Evolutionary conservation across 2,329 filamentous ascomycete species (phyloP).

Genomic region (Cladosporium cucumerinum): DNA sequence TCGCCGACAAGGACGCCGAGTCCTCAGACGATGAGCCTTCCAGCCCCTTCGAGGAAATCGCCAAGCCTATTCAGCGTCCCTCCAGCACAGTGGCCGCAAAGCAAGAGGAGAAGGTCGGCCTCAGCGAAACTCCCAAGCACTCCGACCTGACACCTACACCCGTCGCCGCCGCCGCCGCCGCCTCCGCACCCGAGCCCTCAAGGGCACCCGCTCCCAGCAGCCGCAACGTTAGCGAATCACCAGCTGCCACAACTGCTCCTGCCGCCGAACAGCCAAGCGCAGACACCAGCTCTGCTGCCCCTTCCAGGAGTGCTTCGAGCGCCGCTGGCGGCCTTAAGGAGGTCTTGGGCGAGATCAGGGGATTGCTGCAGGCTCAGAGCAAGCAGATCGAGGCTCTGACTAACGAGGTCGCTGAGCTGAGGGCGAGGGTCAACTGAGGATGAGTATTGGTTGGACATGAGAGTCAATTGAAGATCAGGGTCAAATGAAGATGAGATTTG

Average conservation of each 20-base stretch:
- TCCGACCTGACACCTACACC: slow-evolving; percentile 16
- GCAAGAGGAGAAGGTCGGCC: slow-evolving; percentile 40
- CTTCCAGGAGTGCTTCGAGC: slow-evolving; percentile 37
- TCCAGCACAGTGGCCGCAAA: slow-evolving; percentile 31
- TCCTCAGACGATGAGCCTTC: slow-evolving; percentile 60
- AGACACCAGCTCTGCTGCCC: slow-evolving; percentile 31
- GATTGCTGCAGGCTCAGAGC: slow-evolving; percentile 71
- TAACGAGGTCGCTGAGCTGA: slow-evolving; percentile 76
- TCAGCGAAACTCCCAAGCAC: slow-evolving; percentile 32
- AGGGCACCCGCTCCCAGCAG: slow-evolving; percentile 1
- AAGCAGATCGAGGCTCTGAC: slow-evolving; percentile 74
- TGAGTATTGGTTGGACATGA: not conserved
- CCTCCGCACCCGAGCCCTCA: slow-evolving; percentile 28
- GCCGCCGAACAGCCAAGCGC: slow-evolving; percentile 7
- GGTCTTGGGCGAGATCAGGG: slow-evolving; percentile 72
- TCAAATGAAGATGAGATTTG: not conserved
- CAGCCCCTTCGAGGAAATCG: slow-evolving; percentile 83
- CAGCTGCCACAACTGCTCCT: not conserved
- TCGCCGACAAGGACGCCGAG: slow-evolving; percentile 66
- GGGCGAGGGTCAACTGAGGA: slow-evolving; percentile 51
- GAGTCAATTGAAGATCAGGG: not conserved
- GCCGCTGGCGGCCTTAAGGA: slow-evolving; percentile 57
- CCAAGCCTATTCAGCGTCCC: slow-evolving; percentile 67
- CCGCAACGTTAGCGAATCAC: not conserved
- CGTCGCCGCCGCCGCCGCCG: slow-evolving; percentile 28